Conservation (phyloP, 2,329 filamentous ascomycete genomes). For the Sarocladium brachiariae region DNA sequence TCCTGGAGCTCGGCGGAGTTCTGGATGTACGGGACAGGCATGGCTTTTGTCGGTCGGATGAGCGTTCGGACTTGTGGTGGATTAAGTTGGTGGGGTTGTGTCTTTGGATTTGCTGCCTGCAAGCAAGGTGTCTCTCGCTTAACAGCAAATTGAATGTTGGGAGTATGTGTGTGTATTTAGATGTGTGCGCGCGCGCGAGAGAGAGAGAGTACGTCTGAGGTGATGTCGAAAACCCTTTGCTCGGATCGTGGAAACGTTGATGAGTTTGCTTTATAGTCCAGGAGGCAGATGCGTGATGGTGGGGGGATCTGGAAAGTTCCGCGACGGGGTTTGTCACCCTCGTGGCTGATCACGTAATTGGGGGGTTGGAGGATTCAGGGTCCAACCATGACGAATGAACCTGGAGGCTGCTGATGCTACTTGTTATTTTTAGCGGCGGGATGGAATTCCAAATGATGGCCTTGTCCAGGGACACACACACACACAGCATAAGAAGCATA, state of each 20-base stretch:
- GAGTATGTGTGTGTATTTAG: no score
- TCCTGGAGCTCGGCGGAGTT: slow-evolving; percentile 26
- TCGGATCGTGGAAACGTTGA: neutral
- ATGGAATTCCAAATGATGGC: slow-evolving; percentile 5
- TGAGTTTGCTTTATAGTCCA: slow-evolving; percentile 2
- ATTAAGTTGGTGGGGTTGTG: slow-evolving; percentile 3
- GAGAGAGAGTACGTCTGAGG: neutral
- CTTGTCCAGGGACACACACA: no score
- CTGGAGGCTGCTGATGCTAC: no score
- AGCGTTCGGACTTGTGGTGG: slow-evolving; percentile 4
- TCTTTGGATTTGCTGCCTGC: no score
- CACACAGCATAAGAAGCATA: no score
- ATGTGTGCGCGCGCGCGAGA: neutral
- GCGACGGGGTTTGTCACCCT: neutral
- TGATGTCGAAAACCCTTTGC: neutral
- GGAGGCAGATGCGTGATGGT: neutral
- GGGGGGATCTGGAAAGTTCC: slow-evolving; percentile 7
- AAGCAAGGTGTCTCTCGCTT: no score
- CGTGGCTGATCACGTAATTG: slow-evolving; percentile 3
- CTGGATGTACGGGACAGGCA: slow-evolving; percentile 23
- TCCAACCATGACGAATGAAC: no score
- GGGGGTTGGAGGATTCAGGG: neutral
- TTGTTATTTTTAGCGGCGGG: neutral
- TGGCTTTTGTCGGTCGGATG: no score
- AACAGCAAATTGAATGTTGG: no score